Conservation (phyloP, 2,329 filamentous ascomycete genomes). For the Fusarium pininemorale region DNA sequence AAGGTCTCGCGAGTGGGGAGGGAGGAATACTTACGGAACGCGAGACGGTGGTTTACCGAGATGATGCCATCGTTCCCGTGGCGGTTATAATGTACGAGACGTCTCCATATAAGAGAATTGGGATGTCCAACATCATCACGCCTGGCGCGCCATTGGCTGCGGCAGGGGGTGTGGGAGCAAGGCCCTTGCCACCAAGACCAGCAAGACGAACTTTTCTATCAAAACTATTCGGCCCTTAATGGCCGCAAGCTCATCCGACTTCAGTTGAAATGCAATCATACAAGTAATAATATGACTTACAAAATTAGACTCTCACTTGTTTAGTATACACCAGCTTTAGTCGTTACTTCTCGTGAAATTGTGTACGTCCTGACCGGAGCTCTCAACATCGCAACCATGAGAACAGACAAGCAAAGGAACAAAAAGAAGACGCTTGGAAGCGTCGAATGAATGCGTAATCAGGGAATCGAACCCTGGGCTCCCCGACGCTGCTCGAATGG, state of each 20-base stretch:
- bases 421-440: not conserved
- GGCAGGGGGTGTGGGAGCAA: no score
- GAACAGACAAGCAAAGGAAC: not conserved
- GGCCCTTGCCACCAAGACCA: no score
- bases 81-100: not conserved
- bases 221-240: no score
- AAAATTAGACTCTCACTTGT: rapidly evolving
- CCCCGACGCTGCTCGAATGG: not conserved
- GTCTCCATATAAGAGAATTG: not conserved
- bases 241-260: no score
- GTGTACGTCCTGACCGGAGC: not conserved
- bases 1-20: not conserved
- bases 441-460: not conserved
- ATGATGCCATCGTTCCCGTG: constrained; percentile 16
- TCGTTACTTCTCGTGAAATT: not conserved
- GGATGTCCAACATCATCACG: no score
- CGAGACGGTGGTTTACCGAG: constrained; percentile 9
- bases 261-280: rapidly evolving
- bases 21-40: not conserved
- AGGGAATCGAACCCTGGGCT: not conserved
- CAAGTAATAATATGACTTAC: rapidly evolving
- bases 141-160: no score
- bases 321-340: not conserved
- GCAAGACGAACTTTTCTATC: no score
- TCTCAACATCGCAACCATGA: not conserved